Base-by-base conservation (phyloP, 208 protist species). In the Trypanosoma conorhini region DNA sequence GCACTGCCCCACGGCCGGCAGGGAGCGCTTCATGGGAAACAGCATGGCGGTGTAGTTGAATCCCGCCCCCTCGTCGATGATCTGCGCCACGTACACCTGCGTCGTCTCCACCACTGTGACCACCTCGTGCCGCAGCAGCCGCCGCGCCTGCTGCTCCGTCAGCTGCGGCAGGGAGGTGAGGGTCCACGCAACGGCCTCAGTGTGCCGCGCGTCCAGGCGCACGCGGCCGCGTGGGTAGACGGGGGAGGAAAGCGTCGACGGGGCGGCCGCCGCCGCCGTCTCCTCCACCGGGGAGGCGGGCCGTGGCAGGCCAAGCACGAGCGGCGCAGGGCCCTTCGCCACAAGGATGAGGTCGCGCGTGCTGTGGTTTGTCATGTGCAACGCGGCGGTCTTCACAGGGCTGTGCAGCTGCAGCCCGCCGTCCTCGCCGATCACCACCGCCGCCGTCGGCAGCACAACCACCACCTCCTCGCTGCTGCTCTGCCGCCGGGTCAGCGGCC, bases 51-150 rank as follows among this genome's bases (percentile, higher is more conserved):
- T 77, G 48, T 78, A 82, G 13, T 82, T 71, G 28, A 87, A 79
- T 51, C 81, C 73, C 52, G 82, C 69, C 19, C 60, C 44, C 51
- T 81, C 76, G 21, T 76, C 70, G 35, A 72, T 52, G 8, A 86
- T 79, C 62, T 92, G 81, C 19, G 81, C 85, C 51, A 92, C 84
- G 46, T 73, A 81, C 7, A 92, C 73, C 40, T 89, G 76, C 40
- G 80, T 70, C 1, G 70, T 80, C 10, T 72, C 60, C 28, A 78
- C 75, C 0, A 89, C 42, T 26, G 79, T 85, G 22, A 85, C 82
- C 5, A 84, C 57, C 46, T 78, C 76, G 56, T 89, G 76, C 35
- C 72, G 79, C 48, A 82, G 58, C 15, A 92, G 48, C 46, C 38
- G 72, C 66, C 63, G 50, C 21, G 67, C 69, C 60, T 92, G 73